phyloP scores from a whole-genome alignment of 2,329 filamentous ascomycete species.

The Chaetomium olivaceum region DNA sequence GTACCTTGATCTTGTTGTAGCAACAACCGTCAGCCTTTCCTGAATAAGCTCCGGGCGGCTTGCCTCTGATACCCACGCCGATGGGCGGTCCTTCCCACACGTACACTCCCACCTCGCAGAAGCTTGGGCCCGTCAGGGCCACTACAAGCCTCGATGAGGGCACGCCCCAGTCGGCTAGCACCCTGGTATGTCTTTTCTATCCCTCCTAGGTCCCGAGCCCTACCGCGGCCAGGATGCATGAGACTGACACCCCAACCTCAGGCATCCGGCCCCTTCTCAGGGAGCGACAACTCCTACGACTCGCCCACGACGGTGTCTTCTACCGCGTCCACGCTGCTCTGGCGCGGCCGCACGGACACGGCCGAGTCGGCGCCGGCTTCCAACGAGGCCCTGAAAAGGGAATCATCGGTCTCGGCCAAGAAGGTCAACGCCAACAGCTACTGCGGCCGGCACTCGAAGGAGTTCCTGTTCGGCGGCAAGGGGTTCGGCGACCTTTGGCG shows the following conservation, averaged over 20 bases:
- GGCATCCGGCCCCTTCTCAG: slow-evolving; percentile 9
- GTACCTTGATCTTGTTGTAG: background rate
- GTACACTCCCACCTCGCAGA: slow-evolving; percentile 8
- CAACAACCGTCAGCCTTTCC: background rate
- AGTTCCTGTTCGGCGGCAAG: slow-evolving; percentile 54
- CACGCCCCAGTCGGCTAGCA: slow-evolving; percentile 14
- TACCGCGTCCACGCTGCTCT: slow-evolving; percentile 11
- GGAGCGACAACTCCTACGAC: slow-evolving; percentile 2
- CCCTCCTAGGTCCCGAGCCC: background rate
- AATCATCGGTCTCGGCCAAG: slow-evolving; percentile 17
- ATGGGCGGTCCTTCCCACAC: slow-evolving; percentile 17
- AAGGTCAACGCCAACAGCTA: slow-evolving; percentile 54
- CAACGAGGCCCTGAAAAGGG: slow-evolving; percentile 17
- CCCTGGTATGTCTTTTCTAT: slow-evolving; percentile 16
- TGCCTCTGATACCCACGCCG: background rate
- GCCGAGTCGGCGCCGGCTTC: slow-evolving; percentile 1
- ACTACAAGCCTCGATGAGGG: background rate
- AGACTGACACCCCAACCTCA: background rate
- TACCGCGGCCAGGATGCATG: background rate
- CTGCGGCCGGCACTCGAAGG: slow-evolving; percentile 56
- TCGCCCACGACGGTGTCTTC: slow-evolving; percentile 9
- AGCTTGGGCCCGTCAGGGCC: slow-evolving; percentile 23
- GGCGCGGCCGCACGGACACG: background rate
- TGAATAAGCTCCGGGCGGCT: background rate
- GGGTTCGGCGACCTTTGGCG: slow-evolving; percentile 48